These are phyloP conservation scores for Nannizzia gypsea DNA, from an alignment of 2,329 filamentous ascomycete genomes.

Conservation along the genomic window DNA sequence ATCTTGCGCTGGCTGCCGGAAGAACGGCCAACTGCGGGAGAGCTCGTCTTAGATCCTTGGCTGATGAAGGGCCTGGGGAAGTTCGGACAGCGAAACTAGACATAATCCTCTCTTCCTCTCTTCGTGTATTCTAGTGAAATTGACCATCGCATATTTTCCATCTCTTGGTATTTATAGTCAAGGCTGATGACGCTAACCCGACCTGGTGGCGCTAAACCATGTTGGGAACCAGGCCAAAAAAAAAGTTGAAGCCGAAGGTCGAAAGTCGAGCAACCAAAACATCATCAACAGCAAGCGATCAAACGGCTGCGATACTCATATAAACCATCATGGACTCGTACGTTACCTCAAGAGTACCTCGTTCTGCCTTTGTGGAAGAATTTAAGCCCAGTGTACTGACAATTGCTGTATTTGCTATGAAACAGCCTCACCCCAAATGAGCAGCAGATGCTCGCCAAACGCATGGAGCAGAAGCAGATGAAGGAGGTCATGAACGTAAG, in stretches of 20 bases:
- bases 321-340: conserved; percentile 29
- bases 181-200: background rate
- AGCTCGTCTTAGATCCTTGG: conserved; percentile 14
- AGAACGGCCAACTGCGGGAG: conserved; percentile 13
- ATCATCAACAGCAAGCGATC: background rate
- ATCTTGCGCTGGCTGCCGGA: conserved; percentile 18
- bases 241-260: conserved; percentile 1
- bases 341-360: conserved; percentile 5
- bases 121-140: background rate
- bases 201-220: background rate
- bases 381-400: background rate
- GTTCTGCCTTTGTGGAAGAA: background rate
- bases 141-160: background rate
- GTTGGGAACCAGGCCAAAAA: background rate
- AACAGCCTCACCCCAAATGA: conserved; percentile 60
- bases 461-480: conserved; percentile 97
- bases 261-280: background rate
- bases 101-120: background rate
- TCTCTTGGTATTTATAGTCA: too few species aligned
- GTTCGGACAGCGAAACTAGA: background rate
- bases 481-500: conserved; percentile 97
- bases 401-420: background rate
- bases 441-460: conserved; percentile 83
- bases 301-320: background rate
- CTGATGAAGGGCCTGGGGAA: conserved; percentile 9